Percentiles rank a stretch among this genome's conserved stretches.
Conservation (phyloP, 2,329 filamentous ascomycete species). For the Drechslerella stenobrocha region DNA sequence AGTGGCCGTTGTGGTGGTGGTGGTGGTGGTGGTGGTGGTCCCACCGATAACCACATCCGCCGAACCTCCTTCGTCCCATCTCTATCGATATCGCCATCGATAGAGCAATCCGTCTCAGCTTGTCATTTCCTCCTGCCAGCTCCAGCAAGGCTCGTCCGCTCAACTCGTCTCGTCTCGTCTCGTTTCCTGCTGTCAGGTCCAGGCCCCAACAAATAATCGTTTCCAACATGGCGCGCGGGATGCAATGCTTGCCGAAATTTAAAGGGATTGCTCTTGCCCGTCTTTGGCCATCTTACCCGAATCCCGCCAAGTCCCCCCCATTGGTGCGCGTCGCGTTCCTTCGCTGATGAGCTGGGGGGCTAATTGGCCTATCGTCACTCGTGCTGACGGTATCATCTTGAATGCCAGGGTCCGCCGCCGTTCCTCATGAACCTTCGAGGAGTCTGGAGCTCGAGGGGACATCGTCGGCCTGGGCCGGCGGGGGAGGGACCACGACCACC, state of each 20-base stretch:
- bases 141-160: no score
- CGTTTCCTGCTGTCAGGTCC: background rate
- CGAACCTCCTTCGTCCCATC: no score
- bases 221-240: conserved; percentile 4
- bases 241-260: conserved; percentile 35
- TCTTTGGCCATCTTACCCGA: conserved; percentile 36
- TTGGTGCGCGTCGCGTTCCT: conserved; percentile 5
- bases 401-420: background rate
- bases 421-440: no score
- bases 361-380: background rate
- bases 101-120: no score
- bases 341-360: conserved; percentile 9
- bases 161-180: no score
- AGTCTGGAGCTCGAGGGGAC: no score
- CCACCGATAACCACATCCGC: no score
- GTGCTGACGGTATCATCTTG: background rate
- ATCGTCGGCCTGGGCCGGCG: conserved; percentile 3
- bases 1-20: no score
- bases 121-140: no score
- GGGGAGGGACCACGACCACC: background rate
- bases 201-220: background rate
- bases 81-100: no score
- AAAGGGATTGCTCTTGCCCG: conserved; percentile 23
- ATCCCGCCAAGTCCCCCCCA: conserved; percentile 26
- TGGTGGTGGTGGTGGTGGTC: no score